Evolutionary conservation across 257 asterid species (phyloP).

Genomic region (Salvia hispanica): DNA sequence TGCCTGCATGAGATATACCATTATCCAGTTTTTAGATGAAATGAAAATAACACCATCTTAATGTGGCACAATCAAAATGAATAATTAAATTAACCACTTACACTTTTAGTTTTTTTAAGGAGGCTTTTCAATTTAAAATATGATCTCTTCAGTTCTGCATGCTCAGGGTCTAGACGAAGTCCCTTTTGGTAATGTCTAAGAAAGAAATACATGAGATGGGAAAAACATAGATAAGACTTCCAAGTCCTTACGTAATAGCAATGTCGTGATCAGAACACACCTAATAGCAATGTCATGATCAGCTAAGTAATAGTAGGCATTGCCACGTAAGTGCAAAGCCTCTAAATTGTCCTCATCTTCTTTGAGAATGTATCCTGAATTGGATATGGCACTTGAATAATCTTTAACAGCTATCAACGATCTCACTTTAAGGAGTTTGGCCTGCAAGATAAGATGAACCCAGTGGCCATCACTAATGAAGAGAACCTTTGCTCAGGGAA

Average conservation of each 20-base stretch:
- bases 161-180: conserved; percentile 92
- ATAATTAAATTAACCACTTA: conserved; percentile 30
- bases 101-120: conserved; percentile 84
- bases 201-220: conserved; percentile 22
- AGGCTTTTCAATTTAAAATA: conserved; percentile 84
- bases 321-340: conserved; percentile 83
- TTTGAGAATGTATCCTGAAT: conserved; percentile 78
- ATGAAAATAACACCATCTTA: not conserved
- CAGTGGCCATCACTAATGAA: not conserved
- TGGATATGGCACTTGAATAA: conserved; percentile 78
- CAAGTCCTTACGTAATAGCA: conserved; percentile 48
- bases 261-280: conserved; percentile 71
- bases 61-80: conserved; percentile 9
- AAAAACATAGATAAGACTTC: conserved; percentile 11
- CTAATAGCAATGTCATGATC: conserved; percentile 87
- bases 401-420: conserved; percentile 63
- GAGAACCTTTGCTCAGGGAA: conserved; percentile 1
- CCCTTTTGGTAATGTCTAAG: conserved; percentile 86
- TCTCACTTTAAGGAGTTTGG: conserved; percentile 74
- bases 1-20: conserved; percentile 55
- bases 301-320: conserved; percentile 85
- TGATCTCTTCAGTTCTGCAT: conserved; percentile 77
- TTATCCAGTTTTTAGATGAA: conserved; percentile 14
- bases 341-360: conserved; percentile 80
- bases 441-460: conserved; percentile 47